phyloP scores from a whole-genome alignment of 1,284 basidiomycete genomes.

The Takashimella tepidaria region DNA sequence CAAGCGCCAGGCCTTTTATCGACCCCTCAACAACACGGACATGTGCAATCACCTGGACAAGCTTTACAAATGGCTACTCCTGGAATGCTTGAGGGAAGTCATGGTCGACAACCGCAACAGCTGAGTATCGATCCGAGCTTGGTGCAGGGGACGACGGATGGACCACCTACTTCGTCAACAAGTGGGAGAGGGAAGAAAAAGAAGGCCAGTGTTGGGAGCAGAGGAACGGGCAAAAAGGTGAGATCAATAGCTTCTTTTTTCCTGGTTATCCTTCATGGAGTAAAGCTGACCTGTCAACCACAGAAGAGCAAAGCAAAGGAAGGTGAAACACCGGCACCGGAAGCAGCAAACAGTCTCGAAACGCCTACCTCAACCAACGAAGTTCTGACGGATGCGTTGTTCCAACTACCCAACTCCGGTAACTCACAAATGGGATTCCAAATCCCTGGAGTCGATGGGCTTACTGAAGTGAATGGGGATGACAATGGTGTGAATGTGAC shows the following conservation, averaged over 20 bases:
- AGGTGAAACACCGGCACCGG: neutral
- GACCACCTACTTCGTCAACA: neutral
- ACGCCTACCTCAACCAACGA: neutral
- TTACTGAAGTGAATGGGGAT: neutral
- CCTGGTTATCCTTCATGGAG: too few relatives aligned
- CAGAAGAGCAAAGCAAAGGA: neutral
- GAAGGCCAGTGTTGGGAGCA: neutral
- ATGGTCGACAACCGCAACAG: neutral
- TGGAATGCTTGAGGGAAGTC: neutral
- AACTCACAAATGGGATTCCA: neutral
- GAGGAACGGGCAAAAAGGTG: neutral
- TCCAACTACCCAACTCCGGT: neutral
- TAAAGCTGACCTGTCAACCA: too few relatives aligned
- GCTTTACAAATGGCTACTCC: neutral
- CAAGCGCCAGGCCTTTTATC: too few relatives aligned
- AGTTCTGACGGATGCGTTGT: neutral
- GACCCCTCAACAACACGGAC: too few relatives aligned
- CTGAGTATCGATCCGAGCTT: neutral
- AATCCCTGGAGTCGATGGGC: neutral
- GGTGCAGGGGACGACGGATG: neutral
- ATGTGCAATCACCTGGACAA: too few relatives aligned
- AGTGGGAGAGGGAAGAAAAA: neutral
- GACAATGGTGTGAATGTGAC: neutral
- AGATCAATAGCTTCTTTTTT: too few relatives aligned
- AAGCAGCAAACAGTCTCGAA: neutral